Conservation (phyloP, 2,329 filamentous ascomycete species). For the Didymella arachidicola region DNA sequence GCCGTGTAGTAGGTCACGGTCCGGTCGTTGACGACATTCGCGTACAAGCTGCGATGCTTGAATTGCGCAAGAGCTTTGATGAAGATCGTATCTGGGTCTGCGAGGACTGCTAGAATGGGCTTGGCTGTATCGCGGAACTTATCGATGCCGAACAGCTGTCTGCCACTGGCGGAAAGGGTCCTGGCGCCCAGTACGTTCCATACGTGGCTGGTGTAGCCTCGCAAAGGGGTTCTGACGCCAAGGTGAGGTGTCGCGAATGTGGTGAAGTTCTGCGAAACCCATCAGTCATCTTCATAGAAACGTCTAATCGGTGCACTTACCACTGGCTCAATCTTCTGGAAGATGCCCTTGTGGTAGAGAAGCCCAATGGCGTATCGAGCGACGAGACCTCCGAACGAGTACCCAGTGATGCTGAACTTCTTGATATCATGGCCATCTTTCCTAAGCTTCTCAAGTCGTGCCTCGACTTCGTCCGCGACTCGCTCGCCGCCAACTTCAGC, state of each 20-base stretch:
- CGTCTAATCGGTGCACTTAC: slow-evolving; percentile 57
- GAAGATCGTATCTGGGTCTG: slow-evolving; percentile 86
- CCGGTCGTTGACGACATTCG: slow-evolving; percentile 86
- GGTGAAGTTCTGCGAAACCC: slow-evolving; percentile 75
- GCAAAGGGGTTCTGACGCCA: slow-evolving; percentile 57
- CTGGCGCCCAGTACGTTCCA: slow-evolving; percentile 84
- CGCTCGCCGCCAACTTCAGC: slow-evolving; percentile 75
- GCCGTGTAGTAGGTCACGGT: slow-evolving; percentile 86
- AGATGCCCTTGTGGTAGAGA: slow-evolving; percentile 78
- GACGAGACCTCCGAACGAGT: slow-evolving; percentile 87
- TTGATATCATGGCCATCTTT: slow-evolving; percentile 73
- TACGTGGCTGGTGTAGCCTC: slow-evolving; percentile 54
- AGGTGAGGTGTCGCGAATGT: slow-evolving; percentile 86
- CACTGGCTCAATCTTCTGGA: slow-evolving; percentile 81
- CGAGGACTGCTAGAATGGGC: slow-evolving; percentile 80
- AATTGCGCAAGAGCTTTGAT: slow-evolving; percentile 80
- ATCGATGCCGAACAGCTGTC: slow-evolving; percentile 88
- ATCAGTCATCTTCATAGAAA: slow-evolving; percentile 18
- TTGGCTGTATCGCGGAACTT: slow-evolving; percentile 82
- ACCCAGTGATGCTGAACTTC: slow-evolving; percentile 87
- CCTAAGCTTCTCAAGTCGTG: slow-evolving; percentile 62
- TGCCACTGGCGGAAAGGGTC: slow-evolving; percentile 81
- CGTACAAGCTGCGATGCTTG: slow-evolving; percentile 78
- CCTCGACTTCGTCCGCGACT: slow-evolving; percentile 69
- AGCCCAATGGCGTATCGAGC: slow-evolving; percentile 86